Base-by-base conservation (phyloP, 1,139 yeast genomes). In the Kurtzmaniella quercitrusa region DNA sequence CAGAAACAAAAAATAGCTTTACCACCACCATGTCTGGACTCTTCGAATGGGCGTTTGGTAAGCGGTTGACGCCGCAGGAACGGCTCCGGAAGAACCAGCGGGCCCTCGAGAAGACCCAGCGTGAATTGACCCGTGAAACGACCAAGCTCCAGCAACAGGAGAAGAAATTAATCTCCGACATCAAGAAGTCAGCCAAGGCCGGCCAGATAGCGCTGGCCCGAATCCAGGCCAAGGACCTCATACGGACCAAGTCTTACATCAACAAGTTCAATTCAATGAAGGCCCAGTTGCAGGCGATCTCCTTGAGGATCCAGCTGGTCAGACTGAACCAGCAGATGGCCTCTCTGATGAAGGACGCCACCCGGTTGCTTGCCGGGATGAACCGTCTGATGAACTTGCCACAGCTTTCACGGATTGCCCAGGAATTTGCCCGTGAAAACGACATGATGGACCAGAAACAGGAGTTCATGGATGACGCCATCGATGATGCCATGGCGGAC, bases 401-500 rank as follows among this genome's bases (percentile, higher is more conserved):
- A 1, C 95, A 89, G 52, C 69, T 93, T 50, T 85, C 89, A 46
- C 77, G 85, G 51, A 93, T 94, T 34, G 91, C 97, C 2, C 93
- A 89, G 83, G 98, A 94, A 57, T 93, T 93, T 65, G 96, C 94
- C 55, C 82, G 81, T 57, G 96, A 93, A 60, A 89, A 87, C 63
- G 98, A 93, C 60, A 70, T 94, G 59, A 93, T 93, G 98, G 98
- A 93, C 63, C 98, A 93, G 66, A 85, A 96, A 57, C 98, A 93
- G 62, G 99, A 94, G 59, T 89, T 93, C 79, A 94, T 93, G 88
- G 98, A 93, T 61, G 98, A 93, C 59, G 95, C 96, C 12, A 85
- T 94, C 54, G 98, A 93, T 60, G 97, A 91, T 60, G 85, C 93
- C 23, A 88, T 91, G 90, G 95, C 85, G 44, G 90, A 81, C 51